A percentile compares a stretch with the other conserved stretches of the same genome.
These are phyloP conservation scores for Aspergillus puulaauensis DNA, from an alignment of 2,329 filamentous ascomycete species.

Conservation along the genomic window DNA sequence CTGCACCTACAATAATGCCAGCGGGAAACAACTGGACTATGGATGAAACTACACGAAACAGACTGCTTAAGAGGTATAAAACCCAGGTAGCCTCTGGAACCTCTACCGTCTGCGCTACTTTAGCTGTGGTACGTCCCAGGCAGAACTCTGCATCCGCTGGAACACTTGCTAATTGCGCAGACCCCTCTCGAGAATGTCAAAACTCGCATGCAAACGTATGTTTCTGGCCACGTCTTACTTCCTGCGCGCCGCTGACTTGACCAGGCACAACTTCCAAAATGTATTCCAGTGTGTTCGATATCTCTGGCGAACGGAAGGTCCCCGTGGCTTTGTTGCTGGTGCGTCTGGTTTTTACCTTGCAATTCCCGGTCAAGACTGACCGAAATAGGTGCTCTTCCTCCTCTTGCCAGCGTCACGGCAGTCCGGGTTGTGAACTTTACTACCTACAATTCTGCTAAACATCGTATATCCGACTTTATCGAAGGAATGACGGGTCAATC, in stretches of 20 bases:
- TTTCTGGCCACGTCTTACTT: slow-evolving; percentile 2
- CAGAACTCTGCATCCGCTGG: neutral
- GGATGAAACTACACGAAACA: slow-evolving; percentile 43
- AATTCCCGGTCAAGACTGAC: slow-evolving; percentile 1
- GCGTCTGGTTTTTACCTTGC: slow-evolving; percentile 12
- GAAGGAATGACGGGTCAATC: slow-evolving; percentile 42
- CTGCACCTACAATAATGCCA: slow-evolving; percentile 33
- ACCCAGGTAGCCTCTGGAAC: slow-evolving; percentile 47
- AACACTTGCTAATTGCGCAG: slow-evolving; percentile 23
- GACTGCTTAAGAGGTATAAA: slow-evolving; percentile 46
- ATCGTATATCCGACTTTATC: slow-evolving; percentile 40
- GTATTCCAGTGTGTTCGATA: slow-evolving; percentile 44
- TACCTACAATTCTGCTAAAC: slow-evolving; percentile 46
- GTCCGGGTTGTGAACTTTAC: slow-evolving; percentile 48
- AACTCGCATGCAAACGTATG: slow-evolving; percentile 52
- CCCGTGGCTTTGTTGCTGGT: slow-evolving; percentile 50
- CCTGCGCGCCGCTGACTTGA: slow-evolving; percentile 4
- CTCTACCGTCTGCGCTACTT: slow-evolving; percentile 45
- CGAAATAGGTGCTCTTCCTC: slow-evolving; percentile 42
- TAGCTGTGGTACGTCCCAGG: slow-evolving; percentile 42
- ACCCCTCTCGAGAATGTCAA: slow-evolving; percentile 51
- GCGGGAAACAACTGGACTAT: slow-evolving; percentile 34
- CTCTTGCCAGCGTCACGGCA: slow-evolving; percentile 45
- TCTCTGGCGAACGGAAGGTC: slow-evolving; percentile 47
- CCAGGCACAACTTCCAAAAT: slow-evolving; percentile 46